A percentile compares a stretch with the other conserved stretches of the same genome.
These are phyloP conservation scores for Paradendryphiella salina DNA, from an alignment of 2,329 filamentous ascomycete species.

Conservation along the genomic window DNA sequence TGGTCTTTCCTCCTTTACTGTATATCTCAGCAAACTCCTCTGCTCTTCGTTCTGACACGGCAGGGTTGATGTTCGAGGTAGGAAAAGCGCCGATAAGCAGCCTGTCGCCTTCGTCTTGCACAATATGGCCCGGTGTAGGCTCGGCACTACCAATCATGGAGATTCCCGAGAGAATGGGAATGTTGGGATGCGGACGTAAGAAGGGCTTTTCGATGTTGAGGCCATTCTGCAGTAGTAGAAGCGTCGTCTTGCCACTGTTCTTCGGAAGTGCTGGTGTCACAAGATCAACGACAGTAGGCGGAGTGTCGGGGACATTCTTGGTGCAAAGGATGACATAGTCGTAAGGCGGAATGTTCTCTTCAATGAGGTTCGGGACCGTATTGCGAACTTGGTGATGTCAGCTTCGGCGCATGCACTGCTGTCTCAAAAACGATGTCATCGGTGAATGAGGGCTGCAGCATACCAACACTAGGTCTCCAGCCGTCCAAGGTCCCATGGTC, in stretches of 20 bases:
- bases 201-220: constrained; percentile 65
- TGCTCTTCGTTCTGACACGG: constrained; percentile 38
- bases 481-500: constrained; percentile 57
- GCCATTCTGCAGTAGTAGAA: constrained; percentile 65
- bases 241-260: constrained; percentile 52
- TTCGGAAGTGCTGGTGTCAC: constrained; percentile 58
- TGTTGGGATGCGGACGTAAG: constrained; percentile 55
- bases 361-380: constrained; percentile 52
- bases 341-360: constrained; percentile 47
- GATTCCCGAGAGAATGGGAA: constrained; percentile 58
- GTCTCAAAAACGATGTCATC: background rate
- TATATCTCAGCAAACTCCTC: constrained; percentile 55
- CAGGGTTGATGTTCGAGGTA: constrained; percentile 39
- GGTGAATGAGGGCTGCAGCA: constrained; percentile 8
- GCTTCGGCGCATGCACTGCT: background rate
- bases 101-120: constrained; percentile 58
- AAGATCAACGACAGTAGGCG: constrained; percentile 54
- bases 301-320: constrained; percentile 61
- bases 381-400: constrained; percentile 49
- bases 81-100: constrained; percentile 57
- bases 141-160: constrained; percentile 59
- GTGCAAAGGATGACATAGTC: constrained; percentile 62
- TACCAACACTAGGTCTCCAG: constrained; percentile 55
- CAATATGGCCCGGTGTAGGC: constrained; percentile 51
- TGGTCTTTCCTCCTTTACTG: constrained; percentile 51